Evolutionary conservation across 1,139 yeast species (phyloP).

Genomic region (Debaryomyces singareniensis): DNA sequence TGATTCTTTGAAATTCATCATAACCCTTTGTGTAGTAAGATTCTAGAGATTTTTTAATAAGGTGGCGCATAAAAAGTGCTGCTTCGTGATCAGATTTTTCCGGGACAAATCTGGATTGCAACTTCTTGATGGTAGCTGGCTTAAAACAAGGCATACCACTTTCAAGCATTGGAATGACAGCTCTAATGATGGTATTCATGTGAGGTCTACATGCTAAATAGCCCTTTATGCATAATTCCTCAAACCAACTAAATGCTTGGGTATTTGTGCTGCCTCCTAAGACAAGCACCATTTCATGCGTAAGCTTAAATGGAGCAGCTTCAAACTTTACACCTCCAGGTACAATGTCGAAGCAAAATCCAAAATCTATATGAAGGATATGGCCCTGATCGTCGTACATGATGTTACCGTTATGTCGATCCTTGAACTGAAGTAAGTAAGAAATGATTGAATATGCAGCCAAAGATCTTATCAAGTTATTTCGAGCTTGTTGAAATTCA

Average conservation of each 20-base stretch:
- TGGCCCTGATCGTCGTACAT: slow-evolving; percentile 98
- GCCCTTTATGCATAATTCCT: slow-evolving; percentile 90
- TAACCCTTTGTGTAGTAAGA: slow-evolving; percentile 89
- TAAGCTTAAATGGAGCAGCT: slow-evolving; percentile 93
- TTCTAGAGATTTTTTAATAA: slow-evolving; percentile 79
- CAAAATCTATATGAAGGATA: slow-evolving; percentile 92
- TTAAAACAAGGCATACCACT: slow-evolving; percentile 97
- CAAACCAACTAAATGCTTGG: slow-evolving; percentile 90
- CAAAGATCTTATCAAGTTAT: slow-evolving; percentile 84
- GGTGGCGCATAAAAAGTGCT: slow-evolving; percentile 64
- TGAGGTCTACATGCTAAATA: slow-evolving; percentile 86
- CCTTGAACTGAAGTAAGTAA: slow-evolving; percentile 88
- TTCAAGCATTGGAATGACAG: slow-evolving; percentile 89
- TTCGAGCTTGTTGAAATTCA: slow-evolving; percentile 86
- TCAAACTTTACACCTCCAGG: slow-evolving; percentile 99
- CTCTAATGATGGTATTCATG: slow-evolving; percentile 77
- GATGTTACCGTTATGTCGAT: slow-evolving; percentile 97
- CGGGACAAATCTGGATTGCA: slow-evolving; percentile 76
- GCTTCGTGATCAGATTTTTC: slow-evolving; percentile 81
- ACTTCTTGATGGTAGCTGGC: slow-evolving; percentile 69
- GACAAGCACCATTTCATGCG: slow-evolving; percentile 93
- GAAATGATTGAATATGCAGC: slow-evolving; percentile 97
- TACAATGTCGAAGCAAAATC: slow-evolving; percentile 96
- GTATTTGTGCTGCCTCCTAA: slow-evolving; percentile 86
- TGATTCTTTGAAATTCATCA: slow-evolving; percentile 93